Evolutionary conservation across 208 protist genomes (phyloP).

Genomic region (Wallacemonas sp.): DNA sequence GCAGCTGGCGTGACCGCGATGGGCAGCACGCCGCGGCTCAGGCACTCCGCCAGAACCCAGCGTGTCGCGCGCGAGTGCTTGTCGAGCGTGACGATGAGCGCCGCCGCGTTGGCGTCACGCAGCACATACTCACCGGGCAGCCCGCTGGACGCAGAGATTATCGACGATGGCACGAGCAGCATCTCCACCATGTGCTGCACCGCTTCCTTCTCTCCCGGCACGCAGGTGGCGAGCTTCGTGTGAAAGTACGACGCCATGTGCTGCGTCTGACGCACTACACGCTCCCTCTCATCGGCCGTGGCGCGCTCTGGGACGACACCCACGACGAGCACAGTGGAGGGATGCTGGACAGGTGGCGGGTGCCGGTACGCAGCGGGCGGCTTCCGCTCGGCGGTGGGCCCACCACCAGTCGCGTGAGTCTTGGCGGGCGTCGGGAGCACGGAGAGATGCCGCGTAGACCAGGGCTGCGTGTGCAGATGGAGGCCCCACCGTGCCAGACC

Average conservation of each 20-base stretch:
- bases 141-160: not conserved
- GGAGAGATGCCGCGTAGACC: conserved; percentile 44
- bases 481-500: conserved; percentile 75
- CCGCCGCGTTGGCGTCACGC: conserved; percentile 52
- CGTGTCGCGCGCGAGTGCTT: conserved; percentile 55
- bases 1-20: conserved; percentile 41
- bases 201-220: conserved; percentile 49
- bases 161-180: conserved; percentile 18
- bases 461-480: conserved; percentile 29
- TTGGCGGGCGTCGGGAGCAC: conserved; percentile 68
- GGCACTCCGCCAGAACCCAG: conserved; percentile 78
- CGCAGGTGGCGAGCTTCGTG: conserved; percentile 30
- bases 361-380: conserved; percentile 17
- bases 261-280: conserved; percentile 44
- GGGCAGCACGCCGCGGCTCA: conserved; percentile 70
- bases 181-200: conserved; percentile 60
- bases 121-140: not conserved
- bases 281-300: conserved; percentile 42
- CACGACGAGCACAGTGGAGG: conserved; percentile 59
- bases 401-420: not conserved
- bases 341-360: conserved; percentile 26
- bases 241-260: conserved; percentile 56
- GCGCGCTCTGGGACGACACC: conserved; percentile 43
- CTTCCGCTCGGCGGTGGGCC: not conserved
- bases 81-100: conserved; percentile 61